Evolutionary conservation across 2,329 filamentous ascomycete genomes (phyloP), one percentile per base, ranked within the genome.

Genomic region (Claviceps monticola): DNA sequence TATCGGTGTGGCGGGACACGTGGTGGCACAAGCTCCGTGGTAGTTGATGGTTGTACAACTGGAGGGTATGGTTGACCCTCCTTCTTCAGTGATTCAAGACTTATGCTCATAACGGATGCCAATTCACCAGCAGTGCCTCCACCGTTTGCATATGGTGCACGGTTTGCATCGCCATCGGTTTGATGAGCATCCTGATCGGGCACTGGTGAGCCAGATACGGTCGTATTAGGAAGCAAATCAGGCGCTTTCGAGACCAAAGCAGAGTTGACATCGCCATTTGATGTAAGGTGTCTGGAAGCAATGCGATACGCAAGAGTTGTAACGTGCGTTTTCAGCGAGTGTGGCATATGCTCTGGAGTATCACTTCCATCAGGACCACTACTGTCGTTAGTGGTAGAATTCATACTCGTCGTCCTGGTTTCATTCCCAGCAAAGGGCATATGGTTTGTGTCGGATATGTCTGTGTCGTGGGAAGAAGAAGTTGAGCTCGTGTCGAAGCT

Each of bases 351-450:
- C 60, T 64, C 62, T 49, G 52, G 66, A 60, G 54, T 55, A 53
- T 58, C 59, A 42, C 56, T 50, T n/a, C 61, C 60, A 54, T 60
- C 62, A 52, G 65, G 64, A 55, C 62, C 61, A 53, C 72, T 69
- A 58, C 71, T 73, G 57, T 75, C 78, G 62, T 83, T 82, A 58
- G 76, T 74, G 61, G 79, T 61, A 39, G 78, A 74, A 65, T 72
- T 78, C 68, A 82, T 77, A 67, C 75, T 82, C 61, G 78, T 75
- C 5, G 68, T 66, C 46, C 64, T 63, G 54, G 68, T 69, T 48
- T 58, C 59, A 61, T 64, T 66, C 57, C 69, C 73, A 68, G 72
- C 69, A 64, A 69, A 63, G 58, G 66, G 70, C 57, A 65, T 63
- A 45, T 66, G 66, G 55, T 64, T 66, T 46, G 65, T 62, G 59